These are phyloP conservation scores for Triticum urartu DNA, from an alignment of 176 grass and related monocot species.

Conservation along the genomic window DNA sequence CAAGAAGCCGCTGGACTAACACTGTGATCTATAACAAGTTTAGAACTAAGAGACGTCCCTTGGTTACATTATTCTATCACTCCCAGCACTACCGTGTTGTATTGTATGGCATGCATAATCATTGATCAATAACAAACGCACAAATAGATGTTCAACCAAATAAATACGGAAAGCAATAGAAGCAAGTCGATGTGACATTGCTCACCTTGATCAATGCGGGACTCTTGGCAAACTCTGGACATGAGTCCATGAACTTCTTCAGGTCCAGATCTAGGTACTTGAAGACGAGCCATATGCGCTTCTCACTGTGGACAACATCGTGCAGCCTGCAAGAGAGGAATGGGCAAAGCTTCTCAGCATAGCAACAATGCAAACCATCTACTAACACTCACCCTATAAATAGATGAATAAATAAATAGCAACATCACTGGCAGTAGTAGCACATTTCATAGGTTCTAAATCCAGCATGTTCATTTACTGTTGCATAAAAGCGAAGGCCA, in stretches of 20 bases:
- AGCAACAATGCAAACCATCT: not conserved
- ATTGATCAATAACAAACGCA: not conserved
- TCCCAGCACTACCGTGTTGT: too few relatives aligned
- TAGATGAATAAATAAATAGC: not conserved
- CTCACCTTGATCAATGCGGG: constrained; percentile 76
- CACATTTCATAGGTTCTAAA: not conserved
- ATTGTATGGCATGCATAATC: too few relatives aligned
- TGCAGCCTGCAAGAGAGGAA: constrained; percentile 56
- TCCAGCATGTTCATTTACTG: not conserved
- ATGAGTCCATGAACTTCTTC: constrained; percentile 93
- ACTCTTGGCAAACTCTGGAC: constrained; percentile 80
- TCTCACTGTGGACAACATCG: constrained; percentile 90
- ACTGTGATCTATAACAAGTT: too few relatives aligned
- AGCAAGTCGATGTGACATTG: not conserved
- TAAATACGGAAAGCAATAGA: constrained; percentile 4
- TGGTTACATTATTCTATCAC: too few relatives aligned
- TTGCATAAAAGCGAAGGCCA: constrained; percentile 28
- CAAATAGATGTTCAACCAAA: not conserved
- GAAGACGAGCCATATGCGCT: constrained; percentile 86
- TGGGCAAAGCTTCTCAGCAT: too few relatives aligned
- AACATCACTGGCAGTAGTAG: not conserved
- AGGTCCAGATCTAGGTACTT: constrained; percentile 92
- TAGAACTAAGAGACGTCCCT: too few relatives aligned
- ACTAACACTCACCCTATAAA: not conserved
- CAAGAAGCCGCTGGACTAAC: not conserved